Percentiles rank a stretch among this genome's conserved stretches.
Evolutionary conservation across 2,329 filamentous ascomycete species (phyloP).

Genomic region (Botrytis medusae): DNA sequence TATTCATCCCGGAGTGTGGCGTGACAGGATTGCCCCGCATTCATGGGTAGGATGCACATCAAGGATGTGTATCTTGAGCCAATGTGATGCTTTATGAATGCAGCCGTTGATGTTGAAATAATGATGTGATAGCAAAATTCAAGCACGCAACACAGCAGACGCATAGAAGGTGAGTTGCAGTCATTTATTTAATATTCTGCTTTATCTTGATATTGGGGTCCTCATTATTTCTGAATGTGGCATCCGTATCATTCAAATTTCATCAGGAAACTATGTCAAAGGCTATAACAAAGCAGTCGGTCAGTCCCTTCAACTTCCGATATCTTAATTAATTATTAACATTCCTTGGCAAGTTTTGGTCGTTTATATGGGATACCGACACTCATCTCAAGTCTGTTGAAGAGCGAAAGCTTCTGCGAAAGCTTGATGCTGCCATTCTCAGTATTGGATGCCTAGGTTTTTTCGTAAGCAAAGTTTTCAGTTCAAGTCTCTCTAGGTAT

Average conservation of each 20-base stretch:
- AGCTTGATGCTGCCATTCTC: not conserved
- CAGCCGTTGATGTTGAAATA: not conserved
- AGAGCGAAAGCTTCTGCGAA: not conserved
- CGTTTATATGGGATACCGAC: not conserved
- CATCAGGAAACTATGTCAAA: not conserved
- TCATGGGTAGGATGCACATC: not conserved
- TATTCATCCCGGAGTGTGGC: not conserved
- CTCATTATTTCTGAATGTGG: not conserved
- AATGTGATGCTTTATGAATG: not conserved
- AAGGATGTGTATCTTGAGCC: not conserved
- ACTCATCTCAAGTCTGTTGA: not conserved
- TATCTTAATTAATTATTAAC: not conserved
- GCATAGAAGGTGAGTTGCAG: not conserved
- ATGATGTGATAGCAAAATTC: slow-evolving; percentile 2
- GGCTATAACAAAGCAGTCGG: not conserved
- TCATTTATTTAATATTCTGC: not conserved
- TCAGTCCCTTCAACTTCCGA: not conserved
- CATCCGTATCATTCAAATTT: not conserved
- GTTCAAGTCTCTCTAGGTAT: not conserved
- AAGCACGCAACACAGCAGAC: not conserved
- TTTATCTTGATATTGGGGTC: not conserved
- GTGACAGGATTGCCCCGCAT: not conserved
- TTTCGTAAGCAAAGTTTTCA: not conserved
- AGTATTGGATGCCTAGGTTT: not conserved
- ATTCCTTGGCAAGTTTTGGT: not conserved